Conservation (phyloP, 164 flowering plant species). For the Macadamia integrifolia region DNA sequence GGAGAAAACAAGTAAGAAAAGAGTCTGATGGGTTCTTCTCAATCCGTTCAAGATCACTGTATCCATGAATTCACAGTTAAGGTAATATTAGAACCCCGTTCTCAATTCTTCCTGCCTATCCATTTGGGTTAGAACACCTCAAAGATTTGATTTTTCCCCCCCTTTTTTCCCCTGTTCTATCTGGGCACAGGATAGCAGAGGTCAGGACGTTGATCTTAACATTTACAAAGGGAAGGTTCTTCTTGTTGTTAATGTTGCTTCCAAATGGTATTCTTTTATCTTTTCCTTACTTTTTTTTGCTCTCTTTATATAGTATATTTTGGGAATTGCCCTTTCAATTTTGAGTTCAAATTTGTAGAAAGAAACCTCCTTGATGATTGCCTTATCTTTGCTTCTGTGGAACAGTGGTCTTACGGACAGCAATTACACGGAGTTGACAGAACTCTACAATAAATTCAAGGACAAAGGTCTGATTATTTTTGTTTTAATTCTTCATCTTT, state of each 20-base stretch:
- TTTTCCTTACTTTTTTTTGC: neutral
- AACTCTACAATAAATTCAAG: constrained; percentile 67
- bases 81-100: constrained; percentile 24
- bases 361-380: neutral
- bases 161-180: neutral
- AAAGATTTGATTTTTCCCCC: no score
- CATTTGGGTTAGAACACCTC: no score
- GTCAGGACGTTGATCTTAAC: constrained; percentile 60
- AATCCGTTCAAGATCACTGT: constrained; percentile 41
- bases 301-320: neutral
- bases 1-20: no score
- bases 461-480: constrained; percentile 46
- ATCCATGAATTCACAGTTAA: constrained; percentile 71
- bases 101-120: no score
- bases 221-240: constrained; percentile 73
- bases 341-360: neutral
- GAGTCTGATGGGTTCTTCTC: constrained; percentile 37
- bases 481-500: neutral
- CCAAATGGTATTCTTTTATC: constrained; percentile 58
- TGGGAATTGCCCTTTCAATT: no score
- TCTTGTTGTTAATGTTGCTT: constrained; percentile 86
- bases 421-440: constrained; percentile 78
- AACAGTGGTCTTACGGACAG: constrained; percentile 63
- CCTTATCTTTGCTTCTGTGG: constrained; percentile 2
- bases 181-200: constrained; percentile 53